Base-by-base conservation (phyloP, 805 yeast genomes). In the Starmerella vaccinii region DNA sequence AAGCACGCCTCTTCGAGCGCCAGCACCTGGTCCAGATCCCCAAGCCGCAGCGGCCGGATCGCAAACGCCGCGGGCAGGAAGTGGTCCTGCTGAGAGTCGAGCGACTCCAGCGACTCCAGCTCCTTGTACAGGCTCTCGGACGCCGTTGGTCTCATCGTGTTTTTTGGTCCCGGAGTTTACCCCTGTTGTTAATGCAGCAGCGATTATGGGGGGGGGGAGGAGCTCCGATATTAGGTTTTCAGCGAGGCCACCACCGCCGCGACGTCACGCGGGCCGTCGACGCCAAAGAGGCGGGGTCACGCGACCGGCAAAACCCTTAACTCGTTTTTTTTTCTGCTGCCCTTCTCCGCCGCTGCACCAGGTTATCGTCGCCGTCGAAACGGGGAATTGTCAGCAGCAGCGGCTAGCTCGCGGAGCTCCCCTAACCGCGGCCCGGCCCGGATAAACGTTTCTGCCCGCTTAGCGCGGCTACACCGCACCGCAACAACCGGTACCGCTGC, bases 11-110 rank as follows among this genome's bases (percentile, higher is more conserved):
- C 64, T 65, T 90, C 97, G 38, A 89, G 72, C 13, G 63, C 75
- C 16, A 69, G 60, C 30, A 81, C 80, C 60, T 78, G 79, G 29
- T 76, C 79, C 15, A 80, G 62, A 65, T 90, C 98, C 54, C 77
- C 77, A n/a, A 79, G 62, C n/a, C 78, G 76, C 57, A 88, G 71
- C 5, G 97, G 95, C 59, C 96, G 75, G 50, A 86, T 75, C 50
- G 78, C 77, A 55, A 80, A 67, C 59, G 80, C 83, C 30, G 75
- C 68, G 3, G 87, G 87, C 48, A 67, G 52, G 26, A 47, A 50
- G 45, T 43, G 42, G 29, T 61, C 61, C 45, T 56, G 56, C 49
- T 55, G 51, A 16, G 47, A 29, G 21, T 39, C 43, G 4, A 39
- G 18, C 19, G 43, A 39, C 21, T 39, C 43, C 32, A 39, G 29